Evolutionary conservation across 495 filamentous ascomycete species (phyloP).

Genomic region (Aspergillus heteromorphus): DNA sequence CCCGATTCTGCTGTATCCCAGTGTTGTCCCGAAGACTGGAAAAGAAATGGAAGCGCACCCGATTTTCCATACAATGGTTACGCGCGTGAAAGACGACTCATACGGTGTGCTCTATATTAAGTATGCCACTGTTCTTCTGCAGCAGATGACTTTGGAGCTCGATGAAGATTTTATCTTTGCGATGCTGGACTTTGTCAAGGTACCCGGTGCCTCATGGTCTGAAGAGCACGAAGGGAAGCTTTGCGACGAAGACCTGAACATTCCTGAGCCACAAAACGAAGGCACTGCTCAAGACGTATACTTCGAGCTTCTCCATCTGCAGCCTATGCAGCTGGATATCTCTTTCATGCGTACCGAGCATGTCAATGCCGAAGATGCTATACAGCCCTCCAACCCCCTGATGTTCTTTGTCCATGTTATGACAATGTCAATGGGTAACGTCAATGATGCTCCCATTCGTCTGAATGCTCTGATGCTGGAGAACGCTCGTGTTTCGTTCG

Average conservation of each 20-base stretch:
- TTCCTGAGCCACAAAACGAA: slow-evolving; percentile 84
- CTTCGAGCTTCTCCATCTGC: slow-evolving; percentile 93
- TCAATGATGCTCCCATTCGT: slow-evolving; percentile 92
- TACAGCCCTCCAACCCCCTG: slow-evolving; percentile 79
- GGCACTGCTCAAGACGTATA: slow-evolving; percentile 88
- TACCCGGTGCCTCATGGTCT: slow-evolving; percentile 88
- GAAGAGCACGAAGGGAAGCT: slow-evolving; percentile 76
- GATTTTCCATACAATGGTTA: slow-evolving; percentile 85
- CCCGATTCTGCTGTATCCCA: slow-evolving; percentile 94
- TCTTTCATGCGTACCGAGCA: slow-evolving; percentile 96
- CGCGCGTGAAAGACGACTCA: slow-evolving; percentile 93
- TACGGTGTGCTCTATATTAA: slow-evolving; percentile 99
- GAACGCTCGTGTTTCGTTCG: slow-evolving; percentile 86
- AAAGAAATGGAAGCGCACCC: slow-evolving; percentile 97
- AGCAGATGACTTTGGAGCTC: slow-evolving; percentile 97
- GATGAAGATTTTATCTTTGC: slow-evolving; percentile 98
- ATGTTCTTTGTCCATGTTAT: slow-evolving; percentile 98
- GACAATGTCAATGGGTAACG: slow-evolving; percentile 98
- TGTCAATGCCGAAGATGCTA: slow-evolving; percentile 89
- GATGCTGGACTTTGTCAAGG: slow-evolving; percentile 89
- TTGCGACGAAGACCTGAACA: slow-evolving; percentile 82
- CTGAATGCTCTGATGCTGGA: slow-evolving; percentile 92
- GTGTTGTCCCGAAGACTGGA: slow-evolving; percentile 96
- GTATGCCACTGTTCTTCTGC: slow-evolving; percentile 86
- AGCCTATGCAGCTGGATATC: slow-evolving; percentile 95